Base-by-base conservation (phyloP, 345 rosid species). In the Camelina neglecta region DNA sequence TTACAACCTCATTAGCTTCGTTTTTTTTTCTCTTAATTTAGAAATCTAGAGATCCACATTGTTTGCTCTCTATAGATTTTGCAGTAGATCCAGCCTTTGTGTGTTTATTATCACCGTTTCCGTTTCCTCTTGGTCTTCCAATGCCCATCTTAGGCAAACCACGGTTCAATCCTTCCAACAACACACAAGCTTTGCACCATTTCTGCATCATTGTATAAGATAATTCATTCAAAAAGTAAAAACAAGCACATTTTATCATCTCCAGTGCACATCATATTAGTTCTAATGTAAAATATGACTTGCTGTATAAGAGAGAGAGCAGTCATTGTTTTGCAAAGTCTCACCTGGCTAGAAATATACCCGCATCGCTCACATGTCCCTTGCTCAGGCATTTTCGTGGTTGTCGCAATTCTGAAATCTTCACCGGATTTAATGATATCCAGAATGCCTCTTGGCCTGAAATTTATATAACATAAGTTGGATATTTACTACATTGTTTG, bases 111-210 rank as follows among this genome's bases (percentile, higher is more conserved):
- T 84, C 89, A 66, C 64, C 68, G 59, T 81, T 78, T 26, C 64
- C 60, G 69, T 8, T 23, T 45, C 65, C 90, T 67, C 85, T 81
- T 55, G 72, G 76, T 72, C 97, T 83, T 53, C 93, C 95, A 31
- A 94, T 92, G 15, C 98, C 97, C 76, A 92, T 75, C 85, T 86
- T 90, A 21, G 96, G 97, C 82, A 94, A 76, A 45, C 98, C 98
- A n/a, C 86, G 85, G 73, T 94, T 94, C 78, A 94, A 79, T 82
- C 95, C 96, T 63, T 92, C 93, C 64, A 94, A 90, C 81, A 92
- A 79, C 61, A 90, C 92, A 71, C 98, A 92, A 50, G 98, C 98
- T 82, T 94, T 92, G 60, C 97, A 90, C 96, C 94, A 87, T 90
- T 87, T 92, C 96, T 94, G 78, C 18, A 53, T 12, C 61, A 44